Percentiles rank a stretch among this genome's conserved stretches.
phyloP scores from a whole-genome alignment of 768 basidiomycete species.

The Leucogyrophana mollusca region DNA sequence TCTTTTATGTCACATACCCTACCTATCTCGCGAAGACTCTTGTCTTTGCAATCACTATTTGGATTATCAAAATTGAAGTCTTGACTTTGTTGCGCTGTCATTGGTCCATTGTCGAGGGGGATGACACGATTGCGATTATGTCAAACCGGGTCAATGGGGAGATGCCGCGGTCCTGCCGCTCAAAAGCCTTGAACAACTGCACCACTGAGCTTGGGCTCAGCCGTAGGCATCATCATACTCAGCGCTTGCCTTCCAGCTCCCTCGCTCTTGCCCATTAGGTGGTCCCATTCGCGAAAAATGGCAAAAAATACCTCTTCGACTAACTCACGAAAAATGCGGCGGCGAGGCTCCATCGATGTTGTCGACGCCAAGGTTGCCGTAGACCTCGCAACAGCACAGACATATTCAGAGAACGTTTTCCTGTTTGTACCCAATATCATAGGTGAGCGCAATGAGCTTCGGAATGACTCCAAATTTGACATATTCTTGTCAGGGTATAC shows the following conservation, averaged over 20 bases:
- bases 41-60: no score
- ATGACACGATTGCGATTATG: no score
- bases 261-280: not conserved
- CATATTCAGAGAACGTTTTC: constrained; percentile 94
- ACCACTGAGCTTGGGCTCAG: not conserved
- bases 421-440: constrained; percentile 97
- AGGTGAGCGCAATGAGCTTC: constrained; percentile 47
- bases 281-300: not conserved
- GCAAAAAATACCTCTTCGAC: constrained; percentile 31
- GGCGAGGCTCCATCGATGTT: constrained; percentile 59
- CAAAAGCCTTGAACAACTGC: not conserved
- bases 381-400: constrained; percentile 82
- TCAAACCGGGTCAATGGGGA: no score
- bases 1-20: constrained; percentile 1
- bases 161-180: not conserved
- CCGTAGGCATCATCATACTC: not conserved
- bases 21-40: no score
- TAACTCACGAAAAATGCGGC: constrained; percentile 30
- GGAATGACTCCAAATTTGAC: not conserved
- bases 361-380: constrained; percentile 85
- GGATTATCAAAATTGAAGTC: no score
- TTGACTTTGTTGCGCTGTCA: no score
- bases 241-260: not conserved
- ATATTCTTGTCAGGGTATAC: constrained; percentile 65
- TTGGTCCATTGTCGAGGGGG: no score